Evolutionary conservation across 495 filamentous ascomycete genomes (phyloP).

Genomic region (Aspergillus diversus): DNA sequence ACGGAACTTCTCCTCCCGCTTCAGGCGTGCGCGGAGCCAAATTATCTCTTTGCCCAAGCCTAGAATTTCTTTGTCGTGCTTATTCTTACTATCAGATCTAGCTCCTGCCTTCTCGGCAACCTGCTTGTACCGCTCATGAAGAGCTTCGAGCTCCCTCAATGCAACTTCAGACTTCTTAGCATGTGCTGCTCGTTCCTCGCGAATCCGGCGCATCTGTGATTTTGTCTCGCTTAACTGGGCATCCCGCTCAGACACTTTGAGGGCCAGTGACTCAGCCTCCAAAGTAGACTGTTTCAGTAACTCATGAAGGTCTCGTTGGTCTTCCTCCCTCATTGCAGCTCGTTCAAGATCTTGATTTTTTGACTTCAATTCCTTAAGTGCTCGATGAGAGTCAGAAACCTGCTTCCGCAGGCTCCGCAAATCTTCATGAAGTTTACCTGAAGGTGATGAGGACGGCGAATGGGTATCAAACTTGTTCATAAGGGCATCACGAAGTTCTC

Average conservation of each 20-base stretch:
- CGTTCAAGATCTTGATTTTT: conserved; percentile 55
- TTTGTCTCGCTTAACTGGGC: conserved; percentile 59
- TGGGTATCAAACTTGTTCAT: conserved; percentile 52
- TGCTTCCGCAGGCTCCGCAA: conserved; percentile 64
- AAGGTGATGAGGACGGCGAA: conserved; percentile 56
- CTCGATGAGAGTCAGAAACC: conserved; percentile 62
- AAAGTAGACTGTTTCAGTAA: conserved; percentile 68
- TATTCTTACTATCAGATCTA: conserved; percentile 52
- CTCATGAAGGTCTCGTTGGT: conserved; percentile 68
- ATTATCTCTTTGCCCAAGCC: conserved; percentile 87
- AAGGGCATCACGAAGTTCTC: conserved; percentile 56
- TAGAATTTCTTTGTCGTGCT: conserved; percentile 78
- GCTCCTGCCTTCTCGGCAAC: conserved; percentile 49
- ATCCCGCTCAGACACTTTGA: conserved; percentile 59
- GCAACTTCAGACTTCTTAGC: conserved; percentile 52
- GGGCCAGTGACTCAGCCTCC: conserved; percentile 64
- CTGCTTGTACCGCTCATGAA: conserved; percentile 57
- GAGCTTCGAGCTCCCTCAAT: conserved; percentile 54
- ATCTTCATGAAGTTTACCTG: conserved; percentile 60
- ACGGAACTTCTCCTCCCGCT: conserved; percentile 79
- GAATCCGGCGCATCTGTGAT: conserved; percentile 55
- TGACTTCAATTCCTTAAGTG: conserved; percentile 58
- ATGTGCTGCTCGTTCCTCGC: conserved; percentile 60
- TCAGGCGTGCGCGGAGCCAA: conserved; percentile 78
- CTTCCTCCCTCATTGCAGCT: conserved; percentile 54